Evolutionary conservation across 805 yeast genomes (phyloP).

Genomic region (Pichia eremophila): DNA sequence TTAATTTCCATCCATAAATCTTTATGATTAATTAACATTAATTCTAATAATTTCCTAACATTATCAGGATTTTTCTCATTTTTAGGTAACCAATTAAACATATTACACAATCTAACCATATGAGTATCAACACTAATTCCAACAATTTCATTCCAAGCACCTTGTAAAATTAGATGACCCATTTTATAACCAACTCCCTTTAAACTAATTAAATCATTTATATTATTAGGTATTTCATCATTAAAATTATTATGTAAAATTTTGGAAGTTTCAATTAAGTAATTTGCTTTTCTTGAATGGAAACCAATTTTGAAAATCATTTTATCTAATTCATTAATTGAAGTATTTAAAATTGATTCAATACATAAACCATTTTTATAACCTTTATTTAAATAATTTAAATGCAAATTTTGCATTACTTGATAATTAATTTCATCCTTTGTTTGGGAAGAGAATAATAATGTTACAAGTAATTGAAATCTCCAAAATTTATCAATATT

Average conservation of each 20-base stretch:
- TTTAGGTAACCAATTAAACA: conserved; percentile 68
- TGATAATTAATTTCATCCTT: conserved; percentile 77
- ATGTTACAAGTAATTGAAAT: conserved; percentile 66
- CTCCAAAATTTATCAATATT: conserved; percentile 36
- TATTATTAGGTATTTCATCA: conserved; percentile 66
- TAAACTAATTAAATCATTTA: conserved; percentile 52
- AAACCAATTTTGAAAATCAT: conserved; percentile 80
- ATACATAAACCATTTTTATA: conserved; percentile 45
- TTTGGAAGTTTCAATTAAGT: conserved; percentile 51
- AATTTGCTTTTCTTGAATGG: conserved; percentile 69
- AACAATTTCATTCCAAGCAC: conserved; percentile 65
- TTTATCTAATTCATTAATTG: conserved; percentile 50
- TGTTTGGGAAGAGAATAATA: conserved; percentile 87
- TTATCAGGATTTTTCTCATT: conserved; percentile 57
- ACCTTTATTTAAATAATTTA: conserved; percentile 31
- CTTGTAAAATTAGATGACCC: conserved; percentile 75
- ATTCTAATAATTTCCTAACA: conserved; percentile 58
- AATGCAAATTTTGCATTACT: conserved; percentile 58
- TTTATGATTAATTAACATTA: conserved; percentile 53
- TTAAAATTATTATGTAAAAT: conserved; percentile 40
- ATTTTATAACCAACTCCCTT: conserved; percentile 97
- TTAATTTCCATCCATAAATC: conserved; percentile 78
- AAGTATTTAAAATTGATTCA: conserved; percentile 40
- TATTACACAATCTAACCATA: conserved; percentile 65
- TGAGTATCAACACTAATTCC: conserved; percentile 97